Evolutionary conservation across 768 basidiomycete species (phyloP).

Genomic region (Suillus clintonianus): DNA sequence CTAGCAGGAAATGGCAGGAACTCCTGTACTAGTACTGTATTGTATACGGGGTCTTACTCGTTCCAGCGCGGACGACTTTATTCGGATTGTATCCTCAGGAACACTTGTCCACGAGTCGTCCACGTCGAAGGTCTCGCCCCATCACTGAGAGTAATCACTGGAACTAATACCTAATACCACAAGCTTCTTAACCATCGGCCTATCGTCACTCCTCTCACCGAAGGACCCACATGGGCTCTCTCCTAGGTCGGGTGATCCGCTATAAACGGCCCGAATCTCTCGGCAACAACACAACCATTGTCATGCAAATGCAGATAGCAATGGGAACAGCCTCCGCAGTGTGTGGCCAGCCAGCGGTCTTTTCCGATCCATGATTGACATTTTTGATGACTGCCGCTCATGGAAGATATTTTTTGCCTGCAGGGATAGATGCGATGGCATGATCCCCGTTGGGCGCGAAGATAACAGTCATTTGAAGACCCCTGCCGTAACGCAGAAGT

Average conservation of each 20-base stretch:
- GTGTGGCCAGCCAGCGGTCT: constrained; percentile 3
- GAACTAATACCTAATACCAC: constrained; percentile 20
- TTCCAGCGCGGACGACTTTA: constrained; percentile 19
- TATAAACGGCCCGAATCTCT: constrained; percentile 14
- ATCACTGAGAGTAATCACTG: background rate
- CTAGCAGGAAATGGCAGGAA: background rate
- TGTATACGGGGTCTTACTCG: constrained; percentile 31
- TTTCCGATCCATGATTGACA: background rate
- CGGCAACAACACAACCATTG: constrained; percentile 7
- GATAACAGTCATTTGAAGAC: constrained; percentile 14
- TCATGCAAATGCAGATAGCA: background rate
- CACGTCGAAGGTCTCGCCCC: constrained; percentile 18
- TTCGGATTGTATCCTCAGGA: constrained; percentile 18
- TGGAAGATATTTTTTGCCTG: background rate
- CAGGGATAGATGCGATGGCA: background rate
- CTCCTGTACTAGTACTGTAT: constrained; percentile 8
- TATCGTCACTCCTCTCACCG: constrained; percentile 13
- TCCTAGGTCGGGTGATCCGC: constrained; percentile 25
- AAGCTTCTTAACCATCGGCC: constrained; percentile 26
- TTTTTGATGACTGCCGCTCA: background rate
- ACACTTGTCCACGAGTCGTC: constrained; percentile 9
- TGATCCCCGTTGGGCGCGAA: constrained; percentile 7
- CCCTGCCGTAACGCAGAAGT: constrained; percentile 10
- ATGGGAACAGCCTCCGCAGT: constrained; percentile 6
- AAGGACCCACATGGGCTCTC: background rate